These are phyloP conservation scores for Elasticomyces elasticus DNA, from an alignment of 495 filamentous ascomycete genomes.

Conservation along the genomic window DNA sequence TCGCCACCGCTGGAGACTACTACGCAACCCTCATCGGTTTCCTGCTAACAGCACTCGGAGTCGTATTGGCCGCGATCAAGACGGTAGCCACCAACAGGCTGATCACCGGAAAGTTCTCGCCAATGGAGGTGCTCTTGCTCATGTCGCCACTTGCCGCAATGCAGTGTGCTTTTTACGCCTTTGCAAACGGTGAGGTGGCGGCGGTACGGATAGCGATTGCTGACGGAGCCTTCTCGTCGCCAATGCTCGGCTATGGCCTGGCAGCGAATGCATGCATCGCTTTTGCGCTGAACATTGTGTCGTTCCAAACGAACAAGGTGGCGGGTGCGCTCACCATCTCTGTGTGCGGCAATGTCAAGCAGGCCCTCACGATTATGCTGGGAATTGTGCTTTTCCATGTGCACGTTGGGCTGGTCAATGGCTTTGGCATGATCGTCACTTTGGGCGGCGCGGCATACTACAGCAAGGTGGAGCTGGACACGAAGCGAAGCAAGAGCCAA, in stretches of 20 bases:
- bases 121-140: slow-evolving; percentile 44
- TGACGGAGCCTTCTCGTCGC: slow-evolving; percentile 12
- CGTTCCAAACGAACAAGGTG: slow-evolving; percentile 47
- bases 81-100: slow-evolving; percentile 49
- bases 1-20: slow-evolving; percentile 50
- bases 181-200: slow-evolving; percentile 38
- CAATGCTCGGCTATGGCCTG: slow-evolving; percentile 25
- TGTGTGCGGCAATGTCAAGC: slow-evolving; percentile 50
- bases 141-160: slow-evolving; percentile 47
- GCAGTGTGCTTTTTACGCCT: slow-evolving; percentile 42
- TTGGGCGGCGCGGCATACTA: slow-evolving; percentile 42
- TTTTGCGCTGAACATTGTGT: slow-evolving; percentile 45
- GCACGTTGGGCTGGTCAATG: slow-evolving; percentile 38
- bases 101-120: slow-evolving; percentile 43
- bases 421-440: slow-evolving; percentile 33
- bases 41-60: slow-evolving; percentile 43
- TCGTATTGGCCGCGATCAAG: slow-evolving; percentile 45
- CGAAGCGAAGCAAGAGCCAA: slow-evolving; percentile 2
- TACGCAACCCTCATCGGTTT: slow-evolving; percentile 46
- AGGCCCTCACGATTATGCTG: slow-evolving; percentile 46
- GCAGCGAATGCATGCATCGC: slow-evolving; percentile 42
- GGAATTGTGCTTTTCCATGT: slow-evolving; percentile 45
- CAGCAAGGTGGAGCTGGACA: slow-evolving; percentile 33
- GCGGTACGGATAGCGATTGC: slow-evolving; percentile 20
- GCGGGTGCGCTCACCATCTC: slow-evolving; percentile 49